Conservation (phyloP, 441 rosid genomes). For the Croton laevigatus region DNA sequence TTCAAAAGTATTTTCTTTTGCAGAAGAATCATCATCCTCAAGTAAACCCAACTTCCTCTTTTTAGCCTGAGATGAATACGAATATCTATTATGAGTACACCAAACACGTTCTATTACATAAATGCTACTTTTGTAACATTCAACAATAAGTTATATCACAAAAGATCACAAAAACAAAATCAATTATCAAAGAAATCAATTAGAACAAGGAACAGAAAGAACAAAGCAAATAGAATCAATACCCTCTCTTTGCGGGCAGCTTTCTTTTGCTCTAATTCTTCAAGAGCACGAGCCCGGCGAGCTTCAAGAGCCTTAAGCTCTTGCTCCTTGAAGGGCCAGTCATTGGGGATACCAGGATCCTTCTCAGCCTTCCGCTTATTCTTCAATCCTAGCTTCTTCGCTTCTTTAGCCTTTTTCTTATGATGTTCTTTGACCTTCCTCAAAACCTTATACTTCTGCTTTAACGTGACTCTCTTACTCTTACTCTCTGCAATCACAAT, state of each 20-base stretch:
- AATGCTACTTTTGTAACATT: not conserved
- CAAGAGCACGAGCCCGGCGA: slow-evolving; percentile 82
- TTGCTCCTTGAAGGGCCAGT: slow-evolving; percentile 98
- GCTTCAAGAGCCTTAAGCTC: slow-evolving; percentile 93
- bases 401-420: slow-evolving; percentile 90
- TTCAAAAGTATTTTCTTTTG: slow-evolving; percentile 26
- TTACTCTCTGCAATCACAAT: slow-evolving; percentile 68
- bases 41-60: slow-evolving; percentile 74
- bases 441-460: slow-evolving; percentile 79
- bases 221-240: slow-evolving; percentile 9
- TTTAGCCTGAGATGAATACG: slow-evolving; percentile 45
- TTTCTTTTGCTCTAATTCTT: slow-evolving; percentile 87
- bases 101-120: too few relatives aligned
- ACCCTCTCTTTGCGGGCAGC: slow-evolving; percentile 93
- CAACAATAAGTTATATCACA: not conserved
- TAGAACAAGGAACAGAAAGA: not conserved
- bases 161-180: not conserved
- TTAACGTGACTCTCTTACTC: slow-evolving; percentile 83
- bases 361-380: slow-evolving; percentile 66
- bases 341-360: slow-evolving; percentile 98
- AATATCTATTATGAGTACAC: not conserved
- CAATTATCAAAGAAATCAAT: not conserved
- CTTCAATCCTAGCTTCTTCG: slow-evolving; percentile 67
- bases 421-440: slow-evolving; percentile 95
- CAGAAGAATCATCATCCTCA: slow-evolving; percentile 41